phyloP scores from a whole-genome alignment of 2,329 filamentous ascomycete species.

The Trichocomaceae sp. region DNA sequence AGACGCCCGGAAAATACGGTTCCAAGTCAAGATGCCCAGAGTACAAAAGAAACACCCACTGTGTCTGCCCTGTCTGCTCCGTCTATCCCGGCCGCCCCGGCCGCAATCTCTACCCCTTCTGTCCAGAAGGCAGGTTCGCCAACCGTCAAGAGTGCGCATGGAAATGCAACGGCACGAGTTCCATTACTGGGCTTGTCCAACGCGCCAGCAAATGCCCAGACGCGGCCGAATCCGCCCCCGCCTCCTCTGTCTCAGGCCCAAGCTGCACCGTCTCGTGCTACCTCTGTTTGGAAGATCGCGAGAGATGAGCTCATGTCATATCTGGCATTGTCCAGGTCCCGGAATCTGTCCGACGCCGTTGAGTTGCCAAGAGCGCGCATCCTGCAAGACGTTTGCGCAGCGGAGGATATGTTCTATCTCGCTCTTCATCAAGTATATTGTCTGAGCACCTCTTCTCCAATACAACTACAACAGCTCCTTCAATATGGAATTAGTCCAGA shows the following conservation, averaged over 20 bases:
- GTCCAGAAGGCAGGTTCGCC: not conserved
- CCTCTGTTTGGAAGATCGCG: conserved; percentile 11
- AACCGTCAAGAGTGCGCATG: not conserved
- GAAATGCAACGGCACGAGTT: not conserved
- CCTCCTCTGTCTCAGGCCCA: not conserved
- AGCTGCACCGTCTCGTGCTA: not conserved
- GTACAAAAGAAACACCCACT: too few species aligned
- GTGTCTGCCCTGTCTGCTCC: not conserved
- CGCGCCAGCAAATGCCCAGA: not conserved
- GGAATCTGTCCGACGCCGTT: conserved; percentile 33
- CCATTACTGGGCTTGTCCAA: not conserved
- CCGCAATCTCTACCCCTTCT: too few species aligned
- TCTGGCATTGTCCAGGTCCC: conserved; percentile 16
- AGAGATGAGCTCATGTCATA: conserved; percentile 16
- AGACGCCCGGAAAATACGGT: not conserved
- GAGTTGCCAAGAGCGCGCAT: conserved; percentile 46
- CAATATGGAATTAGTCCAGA: conserved; percentile 26
- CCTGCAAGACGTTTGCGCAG: conserved; percentile 50
- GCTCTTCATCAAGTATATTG: conserved; percentile 61
- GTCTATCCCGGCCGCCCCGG: too few species aligned
- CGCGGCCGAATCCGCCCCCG: not conserved
- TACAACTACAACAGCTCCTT: conserved; percentile 32
- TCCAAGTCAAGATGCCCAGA: too few species aligned
- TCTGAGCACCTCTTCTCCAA: conserved; percentile 42
- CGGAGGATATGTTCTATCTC: conserved; percentile 58